A percentile compares a stretch with the other conserved stretches of the same genome.
These are phyloP conservation scores for Fusarium nygamai DNA, from an alignment of 2,329 filamentous ascomycete genomes.

Conservation along the genomic window DNA sequence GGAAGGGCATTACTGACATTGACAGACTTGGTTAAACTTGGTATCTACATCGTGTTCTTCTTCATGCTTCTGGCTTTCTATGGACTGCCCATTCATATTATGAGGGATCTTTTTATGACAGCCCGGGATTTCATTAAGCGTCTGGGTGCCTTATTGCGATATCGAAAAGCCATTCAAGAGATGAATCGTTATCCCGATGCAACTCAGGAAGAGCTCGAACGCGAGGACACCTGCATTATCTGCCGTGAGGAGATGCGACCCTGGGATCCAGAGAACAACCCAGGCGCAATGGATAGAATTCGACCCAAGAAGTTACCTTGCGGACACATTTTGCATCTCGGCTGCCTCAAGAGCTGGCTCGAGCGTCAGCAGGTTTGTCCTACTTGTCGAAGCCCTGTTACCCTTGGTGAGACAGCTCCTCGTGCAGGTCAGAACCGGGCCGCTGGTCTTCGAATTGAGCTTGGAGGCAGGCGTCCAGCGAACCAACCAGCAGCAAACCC, in stretches of 20 bases:
- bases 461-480: conserved; percentile 39
- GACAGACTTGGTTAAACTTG: conserved; percentile 87
- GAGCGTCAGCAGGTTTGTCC: conserved; percentile 98
- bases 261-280: conserved; percentile 69
- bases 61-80: conserved; percentile 93
- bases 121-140: conserved; percentile 90
- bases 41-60: conserved; percentile 92
- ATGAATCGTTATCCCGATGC: conserved; percentile 97
- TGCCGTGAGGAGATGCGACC: conserved; percentile 95
- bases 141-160: conserved; percentile 87
- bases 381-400: conserved; percentile 86
- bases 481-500: conserved; percentile 39
- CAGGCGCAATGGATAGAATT: conserved; percentile 81
- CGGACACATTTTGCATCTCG: conserved; percentile 93
- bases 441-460: conserved; percentile 46
- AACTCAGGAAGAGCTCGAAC: conserved; percentile 81
- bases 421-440: conserved; percentile 42
- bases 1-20: conserved; percentile 24
- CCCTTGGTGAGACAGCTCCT: conserved; percentile 42
- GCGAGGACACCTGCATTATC: conserved; percentile 96
- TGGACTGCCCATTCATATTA: conserved; percentile 94
- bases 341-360: conserved; percentile 95
- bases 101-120: conserved; percentile 94
- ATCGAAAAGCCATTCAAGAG: conserved; percentile 89
- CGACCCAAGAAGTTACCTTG: conserved; percentile 96